A percentile compares a stretch with the other conserved stretches of the same genome.
These are phyloP conservation scores for Xerocomus tenax DNA, from an alignment of 1,284 basidiomycete species.

Conservation along the genomic window DNA sequence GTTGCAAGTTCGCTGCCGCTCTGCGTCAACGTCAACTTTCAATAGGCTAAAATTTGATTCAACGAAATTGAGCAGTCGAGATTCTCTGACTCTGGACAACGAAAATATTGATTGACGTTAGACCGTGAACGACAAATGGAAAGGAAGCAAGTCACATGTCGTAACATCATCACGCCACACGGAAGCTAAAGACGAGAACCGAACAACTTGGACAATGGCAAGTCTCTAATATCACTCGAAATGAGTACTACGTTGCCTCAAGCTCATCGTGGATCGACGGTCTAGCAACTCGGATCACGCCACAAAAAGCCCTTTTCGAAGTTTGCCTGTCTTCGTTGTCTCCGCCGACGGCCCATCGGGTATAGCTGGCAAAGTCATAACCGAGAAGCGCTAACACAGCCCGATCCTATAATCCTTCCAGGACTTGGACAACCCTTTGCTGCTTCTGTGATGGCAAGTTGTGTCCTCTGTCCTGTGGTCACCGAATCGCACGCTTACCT, in stretches of 20 bases:
- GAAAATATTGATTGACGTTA: slow-evolving; percentile 13
- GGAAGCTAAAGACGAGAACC: slow-evolving; percentile 13
- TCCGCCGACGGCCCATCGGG: not conserved
- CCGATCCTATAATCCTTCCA: slow-evolving; percentile 27
- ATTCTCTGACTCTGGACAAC: not conserved
- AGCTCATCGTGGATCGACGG: not conserved
- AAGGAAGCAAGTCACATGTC: slow-evolving; percentile 15
- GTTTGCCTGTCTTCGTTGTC: not conserved
- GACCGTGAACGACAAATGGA: slow-evolving; percentile 15
- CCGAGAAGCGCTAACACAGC: not conserved
- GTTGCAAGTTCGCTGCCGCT: not conserved
- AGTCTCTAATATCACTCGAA: too few relatives aligned
- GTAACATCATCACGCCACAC: slow-evolving; percentile 21
- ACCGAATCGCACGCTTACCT: slow-evolving; percentile 38
- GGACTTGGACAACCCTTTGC: slow-evolving; percentile 32
- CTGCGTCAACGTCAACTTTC: not conserved
- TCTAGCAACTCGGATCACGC: not conserved
- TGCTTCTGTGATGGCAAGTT: slow-evolving; percentile 34
- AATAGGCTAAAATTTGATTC: too few relatives aligned
- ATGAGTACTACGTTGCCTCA: not conserved
- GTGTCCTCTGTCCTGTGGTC: not conserved
- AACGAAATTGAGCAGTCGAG: too few relatives aligned
- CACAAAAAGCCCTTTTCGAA: not conserved
- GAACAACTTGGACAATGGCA: not conserved
- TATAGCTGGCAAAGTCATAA: too few relatives aligned